Base-by-base conservation (phyloP, 441 rosid genomes). In the California macrophylla region DNA sequence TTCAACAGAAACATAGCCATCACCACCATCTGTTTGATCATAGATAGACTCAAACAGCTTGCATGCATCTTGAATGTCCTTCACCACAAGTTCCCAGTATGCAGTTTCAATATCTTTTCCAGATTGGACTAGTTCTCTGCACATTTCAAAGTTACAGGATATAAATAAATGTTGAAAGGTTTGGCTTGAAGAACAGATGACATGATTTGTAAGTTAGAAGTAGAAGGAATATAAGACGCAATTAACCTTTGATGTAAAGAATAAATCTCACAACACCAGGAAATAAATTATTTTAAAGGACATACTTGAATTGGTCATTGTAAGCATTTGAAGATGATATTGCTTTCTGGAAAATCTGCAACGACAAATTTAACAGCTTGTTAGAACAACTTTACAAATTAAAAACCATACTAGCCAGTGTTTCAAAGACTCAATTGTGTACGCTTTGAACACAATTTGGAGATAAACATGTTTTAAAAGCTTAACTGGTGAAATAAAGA, bases 1-100 rank as follows among this genome's bases (percentile, higher is more conserved):
- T 85, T 94, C 97, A 20, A 92, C 98, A 13, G 97, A 91, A 70
- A 94, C 98, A 74, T 94, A 92, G 62, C 98, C 98, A 79, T 94
- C 98, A 6, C 79, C 96, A 68, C 85, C 97, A 73, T 92, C 91
- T 29, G 97, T 94, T 74, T 88, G 78, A 72, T 92, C 94, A 76
- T 94, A 94, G 69, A 94, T 87, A 58, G 90, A 69, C 89, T 94
- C 97, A 79, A 94, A 94, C 60, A 90, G 97, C 70, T 85, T 89
- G 85, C 97, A 94, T 0, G 98, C 98, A 83, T 90, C 97, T 72
- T 94, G 97, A 76, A 94, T 94, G 82, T 91, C 98, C 89, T 86
- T 90, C 77, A 91, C 86, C 79, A 94, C 98, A 12, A 94, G 95
- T 74, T 90, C 98, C 98, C 98, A 94, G 68, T 94, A 94, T 2